phyloP scores from a whole-genome alignment of 768 basidiomycete genomes.

The Leccinum uliginosum region DNA sequence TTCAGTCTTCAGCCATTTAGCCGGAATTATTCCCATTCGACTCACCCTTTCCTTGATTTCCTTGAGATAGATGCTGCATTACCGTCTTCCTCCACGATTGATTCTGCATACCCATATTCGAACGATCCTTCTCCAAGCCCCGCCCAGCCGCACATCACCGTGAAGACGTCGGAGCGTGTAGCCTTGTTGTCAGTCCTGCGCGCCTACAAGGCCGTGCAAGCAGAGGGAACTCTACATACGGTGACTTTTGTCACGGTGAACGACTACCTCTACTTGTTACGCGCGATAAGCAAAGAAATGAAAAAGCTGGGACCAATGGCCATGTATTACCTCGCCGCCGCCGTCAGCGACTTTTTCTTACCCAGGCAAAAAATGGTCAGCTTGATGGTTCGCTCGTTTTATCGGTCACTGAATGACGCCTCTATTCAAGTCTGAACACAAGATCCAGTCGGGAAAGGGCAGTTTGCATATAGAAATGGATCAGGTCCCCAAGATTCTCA shows the following conservation, averaged over 20 bases:
- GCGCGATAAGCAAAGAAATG: conserved; percentile 78
- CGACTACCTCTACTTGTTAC: conserved; percentile 91
- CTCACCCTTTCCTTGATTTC: conserved; percentile 96
- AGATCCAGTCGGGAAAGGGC: conserved; percentile 96
- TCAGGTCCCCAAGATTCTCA: conserved; percentile 94
- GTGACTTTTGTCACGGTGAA: conserved; percentile 92
- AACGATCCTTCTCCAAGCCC: conserved; percentile 27
- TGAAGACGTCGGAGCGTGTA: conserved; percentile 58
- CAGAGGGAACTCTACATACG: conserved; percentile 70
- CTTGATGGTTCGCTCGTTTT: conserved; percentile 5
- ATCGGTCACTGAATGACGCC: background rate
- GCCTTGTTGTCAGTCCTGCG: conserved; percentile 70
- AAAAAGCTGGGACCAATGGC: conserved; percentile 61
- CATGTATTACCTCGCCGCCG: conserved; percentile 96
- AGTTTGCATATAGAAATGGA: conserved; percentile 97
- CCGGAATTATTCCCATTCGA: conserved; percentile 96
- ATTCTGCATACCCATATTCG: conserved; percentile 19
- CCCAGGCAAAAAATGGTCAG: conserved; percentile 86
- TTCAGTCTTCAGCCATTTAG: conserved; percentile 98
- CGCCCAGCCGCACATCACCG: conserved; percentile 50
- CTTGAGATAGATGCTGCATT: conserved; percentile 55
- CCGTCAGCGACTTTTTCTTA: conserved; percentile 97
- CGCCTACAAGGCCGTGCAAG: conserved; percentile 77
- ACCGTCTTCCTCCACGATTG: conserved; percentile 17
- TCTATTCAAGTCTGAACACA: conserved; percentile 79